Base-by-base conservation (phyloP, 2,329 filamentous ascomycete genomes). In the Botryotinia narcissicola region DNA sequence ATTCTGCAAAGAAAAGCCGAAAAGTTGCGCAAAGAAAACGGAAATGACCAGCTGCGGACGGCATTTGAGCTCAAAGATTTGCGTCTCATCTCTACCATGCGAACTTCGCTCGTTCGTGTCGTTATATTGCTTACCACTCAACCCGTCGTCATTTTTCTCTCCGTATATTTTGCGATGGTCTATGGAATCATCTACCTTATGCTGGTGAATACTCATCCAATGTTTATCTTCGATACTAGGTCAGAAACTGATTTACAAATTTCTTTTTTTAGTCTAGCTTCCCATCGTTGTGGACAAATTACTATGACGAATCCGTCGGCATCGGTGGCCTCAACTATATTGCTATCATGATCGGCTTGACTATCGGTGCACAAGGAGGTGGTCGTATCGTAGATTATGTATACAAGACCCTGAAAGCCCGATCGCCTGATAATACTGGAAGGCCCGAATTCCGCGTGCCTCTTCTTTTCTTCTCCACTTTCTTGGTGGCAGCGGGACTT, bases 371-470 rank as follows among this genome's bases (percentile, higher is more conserved):
- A 7, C 78, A 79, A 68, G 77, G 73, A n/a, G 42, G 64, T 46
- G 54, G 57, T n/a, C 32, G 25, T 7, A 92, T 92, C 77, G 79
- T 83, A 68, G 84, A 90, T 22, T 51, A 72, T 40, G 74, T 79
- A 37, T 79, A 78, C 61, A 57, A 57, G 12, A 61, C 54, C 18
- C 68, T 79, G 14, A 77, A 77, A 73, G 51, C 48, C 0, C 72
- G 68, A 20, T 75, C 77, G 14, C 14, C 51, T 35, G 72, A 75
- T 82, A 68, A 66, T 29, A 68, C 68, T 29, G 76, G 75, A 10
- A 61, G 42, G 60, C 90, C 90, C 0, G 90, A 92, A 76, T 90
- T 87, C 78, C 87, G 90, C 16, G 83, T 90, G 0, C 89, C 89
- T 0, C 82, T 91, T 1, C 87, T 90, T 80, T 77, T 88, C 18